Base-by-base conservation (phyloP, 177 flowering plant species). In the Vitis hybrid region DNA sequence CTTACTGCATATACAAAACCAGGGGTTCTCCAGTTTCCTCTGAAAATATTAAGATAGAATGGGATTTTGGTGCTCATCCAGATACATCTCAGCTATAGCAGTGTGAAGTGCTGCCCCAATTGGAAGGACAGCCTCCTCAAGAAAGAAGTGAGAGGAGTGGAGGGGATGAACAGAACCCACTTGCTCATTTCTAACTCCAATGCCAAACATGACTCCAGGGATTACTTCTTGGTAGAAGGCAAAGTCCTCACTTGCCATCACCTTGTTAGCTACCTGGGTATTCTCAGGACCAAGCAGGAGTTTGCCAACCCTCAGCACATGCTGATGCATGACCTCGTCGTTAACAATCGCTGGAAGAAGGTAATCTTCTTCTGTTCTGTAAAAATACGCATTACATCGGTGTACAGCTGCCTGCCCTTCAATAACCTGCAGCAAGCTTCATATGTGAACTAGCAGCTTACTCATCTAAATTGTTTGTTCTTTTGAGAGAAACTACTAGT, bases 201-300 rank as follows among this genome's bases (percentile, higher is more conserved):
- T 77, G 61, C 72, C 55, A 26, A 89, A 73, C 82, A 94, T 83
- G 4, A 77, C 79, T 63, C 97, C 97, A 7, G 97, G 95, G 60
- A 92, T 84, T 76, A 70, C 16, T 77, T 90, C 76, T 63, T 86
- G 92, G 66, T 90, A 92, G 80, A 90, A 92, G 60, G 91, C 89
- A 61, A 94, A 94, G 72, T 94, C 98, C 69, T 92, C 98, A 14
- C 93, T 88, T 14, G 94, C 98, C 98, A 90, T 86, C 63, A 85
- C 75, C 74, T 78, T 86, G 10, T 71, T 52, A 7, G 70, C 88
- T 12, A 48, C 51, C 71, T 59, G 67, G 3, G 88, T 87, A 65
- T 88, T 89, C 54, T 85, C 74, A 2, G 88, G 73, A 62, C 91
- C 97, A 3, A 94, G 74, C 75, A 90, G 60, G 12, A 82, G 71